Evolutionary conservation across 2,329 filamentous ascomycete species (phyloP).

Genomic region (Coniochaeta sp.): DNA sequence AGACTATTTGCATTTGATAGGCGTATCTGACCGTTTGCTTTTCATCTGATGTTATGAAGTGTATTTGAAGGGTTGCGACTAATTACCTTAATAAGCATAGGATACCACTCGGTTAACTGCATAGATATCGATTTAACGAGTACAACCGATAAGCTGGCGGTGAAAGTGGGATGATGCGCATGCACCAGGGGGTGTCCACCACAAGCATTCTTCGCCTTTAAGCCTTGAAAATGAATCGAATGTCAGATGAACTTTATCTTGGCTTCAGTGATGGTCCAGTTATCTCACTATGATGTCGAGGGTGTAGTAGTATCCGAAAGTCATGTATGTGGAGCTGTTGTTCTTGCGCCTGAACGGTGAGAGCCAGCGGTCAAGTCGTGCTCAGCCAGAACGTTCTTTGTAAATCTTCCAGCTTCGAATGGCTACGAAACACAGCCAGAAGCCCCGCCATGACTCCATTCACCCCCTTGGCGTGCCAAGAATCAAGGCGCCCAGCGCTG

Average conservation of each 20-base stretch:
- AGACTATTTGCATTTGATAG: background rate
- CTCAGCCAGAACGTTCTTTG: background rate
- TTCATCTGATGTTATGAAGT: too few relatives aligned
- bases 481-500: background rate
- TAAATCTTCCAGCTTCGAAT: slow-evolving; percentile 7
- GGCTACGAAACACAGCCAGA: slow-evolving; percentile 12
- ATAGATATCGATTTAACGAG: background rate
- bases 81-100: too few relatives aligned
- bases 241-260: background rate
- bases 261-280: background rate
- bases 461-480: slow-evolving; percentile 2
- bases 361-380: too few relatives aligned
- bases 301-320: too few relatives aligned
- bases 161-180: background rate
- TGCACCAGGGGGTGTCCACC: background rate
- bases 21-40: background rate
- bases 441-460: slow-evolving; percentile 6
- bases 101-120: too few relatives aligned
- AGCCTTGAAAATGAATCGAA: too few relatives aligned
- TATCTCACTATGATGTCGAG: background rate
- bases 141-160: background rate
- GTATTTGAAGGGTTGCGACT: too few relatives aligned
- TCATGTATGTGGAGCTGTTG: too few relatives aligned
- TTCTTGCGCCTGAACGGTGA: too few relatives aligned
- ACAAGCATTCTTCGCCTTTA: too few relatives aligned